A percentile compares a stretch with the other conserved stretches of the same genome.
phyloP scores from a whole-genome alignment of 2,329 filamentous ascomycete species.

The Myrmaecium sp. region DNA sequence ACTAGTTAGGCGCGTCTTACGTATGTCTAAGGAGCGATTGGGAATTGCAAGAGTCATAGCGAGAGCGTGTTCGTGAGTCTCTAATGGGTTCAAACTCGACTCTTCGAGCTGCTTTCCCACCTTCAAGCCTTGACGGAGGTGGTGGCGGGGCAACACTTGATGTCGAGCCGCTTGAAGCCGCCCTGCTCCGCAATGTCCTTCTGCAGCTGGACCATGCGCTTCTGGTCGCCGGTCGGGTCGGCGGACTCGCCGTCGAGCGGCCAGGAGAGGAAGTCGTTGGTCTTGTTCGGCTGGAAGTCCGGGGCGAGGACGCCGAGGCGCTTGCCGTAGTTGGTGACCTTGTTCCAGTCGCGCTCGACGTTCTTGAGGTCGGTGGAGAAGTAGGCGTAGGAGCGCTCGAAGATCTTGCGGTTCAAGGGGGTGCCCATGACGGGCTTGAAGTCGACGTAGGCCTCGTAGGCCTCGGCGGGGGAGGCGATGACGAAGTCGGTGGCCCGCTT shows the following conservation, averaged over 20 bases:
- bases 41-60: too few relatives aligned
- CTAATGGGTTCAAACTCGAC: too few relatives aligned
- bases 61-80: too few relatives aligned
- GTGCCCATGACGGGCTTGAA: conserved; percentile 57
- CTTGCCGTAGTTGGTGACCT: conserved; percentile 64
- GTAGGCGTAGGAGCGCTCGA: conserved; percentile 62
- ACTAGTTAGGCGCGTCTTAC: too few relatives aligned
- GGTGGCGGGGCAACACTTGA: too few relatives aligned
- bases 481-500: conserved; percentile 62
- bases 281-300: conserved; percentile 55
- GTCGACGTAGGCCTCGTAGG: conserved; percentile 53
- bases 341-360: conserved; percentile 56
- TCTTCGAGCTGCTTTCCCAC: too few relatives aligned
- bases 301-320: conserved; percentile 49
- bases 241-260: conserved; percentile 43
- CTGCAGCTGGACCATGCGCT: conserved; percentile 54
- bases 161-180: conserved; percentile 40
- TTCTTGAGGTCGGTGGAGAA: conserved; percentile 62
- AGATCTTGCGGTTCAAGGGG: conserved; percentile 58
- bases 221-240: conserved; percentile 58
- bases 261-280: conserved; percentile 55
- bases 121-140: too few relatives aligned
- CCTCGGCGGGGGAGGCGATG: conserved; percentile 41
- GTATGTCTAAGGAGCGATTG: too few relatives aligned
- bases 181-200: conserved; percentile 46